Evolutionary conservation across 1,284 basidiomycete species (phyloP).

Genomic region (Phenoliferia sp.): DNA sequence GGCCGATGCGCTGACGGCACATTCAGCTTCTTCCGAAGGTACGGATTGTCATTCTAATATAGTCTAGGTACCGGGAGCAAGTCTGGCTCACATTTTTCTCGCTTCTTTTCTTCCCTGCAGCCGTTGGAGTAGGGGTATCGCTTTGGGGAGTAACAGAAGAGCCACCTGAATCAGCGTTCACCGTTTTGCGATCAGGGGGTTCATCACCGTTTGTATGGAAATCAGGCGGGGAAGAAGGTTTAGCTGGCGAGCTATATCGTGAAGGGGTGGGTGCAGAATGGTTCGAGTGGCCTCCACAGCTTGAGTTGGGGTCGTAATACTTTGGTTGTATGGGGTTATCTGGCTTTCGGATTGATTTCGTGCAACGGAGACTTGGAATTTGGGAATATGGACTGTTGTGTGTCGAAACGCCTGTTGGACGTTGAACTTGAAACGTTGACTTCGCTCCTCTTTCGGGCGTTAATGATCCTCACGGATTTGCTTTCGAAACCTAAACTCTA

Average conservation of each 20-base stretch:
- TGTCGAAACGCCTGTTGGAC: no score
- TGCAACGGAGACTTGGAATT: no score
- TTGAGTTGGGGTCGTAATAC: no score
- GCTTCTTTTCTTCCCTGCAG: neutral
- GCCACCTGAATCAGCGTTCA: conserved; percentile 4
- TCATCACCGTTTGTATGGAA: conserved; percentile 2
- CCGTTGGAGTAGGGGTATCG: conserved; percentile 5
- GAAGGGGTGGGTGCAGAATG: neutral
- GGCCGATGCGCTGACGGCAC: neutral
- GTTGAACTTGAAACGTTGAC: no score
- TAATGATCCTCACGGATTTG: no score
- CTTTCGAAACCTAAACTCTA: no score
- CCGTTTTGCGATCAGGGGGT: conserved; percentile 7
- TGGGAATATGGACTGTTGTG: no score
- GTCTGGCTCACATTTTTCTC: no score
- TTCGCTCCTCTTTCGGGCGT: no score
- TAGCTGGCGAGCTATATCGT: neutral
- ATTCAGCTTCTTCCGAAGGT: neutral
- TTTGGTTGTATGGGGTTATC: no score
- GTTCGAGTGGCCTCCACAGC: neutral
- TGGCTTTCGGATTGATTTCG: no score
- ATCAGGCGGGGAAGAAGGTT: neutral
- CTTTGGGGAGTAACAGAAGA: conserved; percentile 1
- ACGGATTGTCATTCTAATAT: neutral
- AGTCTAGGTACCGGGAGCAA: no score